phyloP scores from a whole-genome alignment of 257 asterid species.

The Voacanga thouarsii region DNA sequence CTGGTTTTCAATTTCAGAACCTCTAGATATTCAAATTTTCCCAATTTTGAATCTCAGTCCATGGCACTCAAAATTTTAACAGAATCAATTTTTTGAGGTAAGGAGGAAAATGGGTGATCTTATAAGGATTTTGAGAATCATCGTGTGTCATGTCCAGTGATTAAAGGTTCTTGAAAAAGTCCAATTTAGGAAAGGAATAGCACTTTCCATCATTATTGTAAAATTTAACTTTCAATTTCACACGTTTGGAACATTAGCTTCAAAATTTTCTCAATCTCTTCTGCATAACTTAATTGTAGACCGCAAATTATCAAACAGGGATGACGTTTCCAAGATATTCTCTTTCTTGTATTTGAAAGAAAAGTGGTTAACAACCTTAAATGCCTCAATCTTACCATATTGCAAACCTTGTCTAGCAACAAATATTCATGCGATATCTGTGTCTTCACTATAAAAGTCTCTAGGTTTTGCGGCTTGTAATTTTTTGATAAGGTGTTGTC shows the following conservation, averaged over 20 bases:
- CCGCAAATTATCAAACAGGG: not conserved
- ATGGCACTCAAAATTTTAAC: not conserved
- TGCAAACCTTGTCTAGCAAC: not conserved
- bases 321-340: not conserved
- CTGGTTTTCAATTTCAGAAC: not conserved
- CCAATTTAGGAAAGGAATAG: not conserved
- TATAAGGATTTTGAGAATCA: not conserved
- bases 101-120: not conserved
- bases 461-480: not conserved
- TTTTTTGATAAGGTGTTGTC: not conserved
- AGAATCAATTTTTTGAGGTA: not conserved
- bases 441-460: not conserved
- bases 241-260: not conserved
- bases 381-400: not conserved
- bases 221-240: not conserved
- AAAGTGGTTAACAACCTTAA: not conserved
- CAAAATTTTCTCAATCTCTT: not conserved
- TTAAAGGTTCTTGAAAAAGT: constrained; percentile 6
- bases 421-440: too few relatives aligned
- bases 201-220: not conserved
- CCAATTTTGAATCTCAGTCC: constrained; percentile 1
- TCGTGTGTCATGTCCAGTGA: not conserved
- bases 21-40: not conserved
- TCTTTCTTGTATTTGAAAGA: not conserved
- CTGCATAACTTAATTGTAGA: not conserved